Evolutionary conservation across 176 grass and related monocot genomes (phyloP).

Genomic region (Ensete glaucum): DNA sequence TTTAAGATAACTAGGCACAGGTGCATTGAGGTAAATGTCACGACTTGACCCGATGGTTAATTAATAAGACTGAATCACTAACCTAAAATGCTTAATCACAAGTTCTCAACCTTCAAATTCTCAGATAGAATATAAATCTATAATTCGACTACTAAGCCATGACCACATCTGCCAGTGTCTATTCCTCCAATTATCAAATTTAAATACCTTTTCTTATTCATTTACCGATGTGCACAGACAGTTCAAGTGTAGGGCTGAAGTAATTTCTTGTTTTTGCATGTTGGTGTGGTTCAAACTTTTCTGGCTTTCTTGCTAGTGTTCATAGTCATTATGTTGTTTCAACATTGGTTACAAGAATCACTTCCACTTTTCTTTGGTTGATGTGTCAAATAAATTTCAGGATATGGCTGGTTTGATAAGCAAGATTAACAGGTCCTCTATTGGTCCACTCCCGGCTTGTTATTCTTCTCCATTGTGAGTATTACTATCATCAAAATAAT

Average conservation of each 20-base stretch:
- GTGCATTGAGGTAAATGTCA: too few species aligned
- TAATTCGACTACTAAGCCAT: background rate
- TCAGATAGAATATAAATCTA: background rate
- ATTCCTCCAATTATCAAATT: too few species aligned
- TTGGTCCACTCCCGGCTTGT: constrained; percentile 83
- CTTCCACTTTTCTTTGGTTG: background rate
- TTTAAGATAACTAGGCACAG: too few species aligned
- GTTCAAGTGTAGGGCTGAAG: too few species aligned
- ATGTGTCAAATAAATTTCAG: constrained; percentile 34
- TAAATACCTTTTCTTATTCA: too few species aligned
- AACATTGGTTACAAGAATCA: background rate
- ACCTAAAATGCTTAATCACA: too few species aligned
- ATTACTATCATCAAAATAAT: too few species aligned
- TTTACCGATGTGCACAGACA: too few species aligned
- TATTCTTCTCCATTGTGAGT: constrained; percentile 88
- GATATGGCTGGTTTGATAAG: constrained; percentile 99
- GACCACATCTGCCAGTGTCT: too few species aligned
- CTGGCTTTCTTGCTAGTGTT: background rate
- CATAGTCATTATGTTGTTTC: background rate
- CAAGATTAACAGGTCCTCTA: constrained; percentile 97
- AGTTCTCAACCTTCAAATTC: too few species aligned
- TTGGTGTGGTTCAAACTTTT: background rate
- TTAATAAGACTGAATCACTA: too few species aligned
- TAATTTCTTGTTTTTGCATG: background rate
- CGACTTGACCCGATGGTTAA: too few species aligned